phyloP scores from a whole-genome alignment of 257 asterid species.

The Linaria vulgaris region DNA sequence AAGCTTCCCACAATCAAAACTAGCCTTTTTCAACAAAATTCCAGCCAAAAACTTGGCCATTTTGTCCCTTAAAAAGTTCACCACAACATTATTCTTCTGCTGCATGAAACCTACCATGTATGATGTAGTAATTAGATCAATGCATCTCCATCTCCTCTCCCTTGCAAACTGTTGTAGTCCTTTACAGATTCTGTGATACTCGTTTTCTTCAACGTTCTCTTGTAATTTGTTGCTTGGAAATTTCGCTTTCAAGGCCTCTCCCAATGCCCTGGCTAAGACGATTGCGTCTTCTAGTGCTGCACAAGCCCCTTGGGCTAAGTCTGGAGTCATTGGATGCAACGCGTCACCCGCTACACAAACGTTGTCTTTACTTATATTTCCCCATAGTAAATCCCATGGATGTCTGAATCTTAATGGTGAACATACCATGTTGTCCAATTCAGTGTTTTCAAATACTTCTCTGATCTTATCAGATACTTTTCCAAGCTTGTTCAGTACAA shows the following conservation, averaged over 20 bases:
- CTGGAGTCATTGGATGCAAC: conserved; percentile 48
- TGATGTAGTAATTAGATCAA: conserved; percentile 34
- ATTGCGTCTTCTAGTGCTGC: conserved; percentile 37
- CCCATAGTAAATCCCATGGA: conserved; percentile 38
- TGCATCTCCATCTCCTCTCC: conserved; percentile 48
- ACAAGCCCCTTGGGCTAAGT: conserved; percentile 51
- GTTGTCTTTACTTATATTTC: conserved; percentile 34
- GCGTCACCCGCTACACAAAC: conserved; percentile 42
- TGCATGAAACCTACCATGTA: conserved; percentile 38
- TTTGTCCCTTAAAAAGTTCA: conserved; percentile 38
- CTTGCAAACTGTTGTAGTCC: conserved; percentile 36
- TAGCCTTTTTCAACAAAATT: conserved; percentile 30
- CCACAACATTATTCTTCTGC: conserved; percentile 33
- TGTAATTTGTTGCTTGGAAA: neutral
- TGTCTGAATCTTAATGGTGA: conserved; percentile 30
- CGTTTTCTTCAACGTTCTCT: conserved; percentile 16
- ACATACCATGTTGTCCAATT: conserved; percentile 29
- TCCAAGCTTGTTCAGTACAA: conserved; percentile 38
- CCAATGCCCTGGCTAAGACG: conserved; percentile 32
- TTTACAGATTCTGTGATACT: conserved; percentile 23
- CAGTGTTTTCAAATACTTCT: conserved; percentile 31
- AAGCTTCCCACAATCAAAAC: conserved; percentile 37
- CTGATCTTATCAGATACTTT: conserved; percentile 25
- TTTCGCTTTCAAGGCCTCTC: conserved; percentile 25
- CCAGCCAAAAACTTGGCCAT: conserved; percentile 28